Percentiles rank a stretch among this genome's conserved stretches.
phyloP scores from a whole-genome alignment of 306 rosid genomes.

The Gillenia trifoliata region DNA sequence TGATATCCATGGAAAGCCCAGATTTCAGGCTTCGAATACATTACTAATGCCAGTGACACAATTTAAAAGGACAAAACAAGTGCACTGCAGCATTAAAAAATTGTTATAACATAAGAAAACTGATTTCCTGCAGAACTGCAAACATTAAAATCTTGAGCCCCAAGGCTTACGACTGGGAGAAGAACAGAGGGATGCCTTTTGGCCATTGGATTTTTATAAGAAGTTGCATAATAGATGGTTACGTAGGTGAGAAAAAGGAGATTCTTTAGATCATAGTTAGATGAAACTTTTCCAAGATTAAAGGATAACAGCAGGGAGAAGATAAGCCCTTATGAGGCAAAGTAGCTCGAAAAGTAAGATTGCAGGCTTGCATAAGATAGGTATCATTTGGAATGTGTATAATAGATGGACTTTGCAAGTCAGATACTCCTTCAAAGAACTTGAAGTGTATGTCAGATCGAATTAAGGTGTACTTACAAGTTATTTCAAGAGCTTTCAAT shows the following conservation, averaged over 20 bases:
- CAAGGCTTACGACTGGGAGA: neutral
- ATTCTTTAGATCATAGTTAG: neutral
- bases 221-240: neutral
- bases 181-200: neutral
- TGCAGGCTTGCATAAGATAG: neutral
- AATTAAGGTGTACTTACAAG: neutral
- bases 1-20: neutral
- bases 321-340: neutral
- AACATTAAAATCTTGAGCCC: neutral
- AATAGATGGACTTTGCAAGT: neutral
- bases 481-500: neutral
- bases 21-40: neutral
- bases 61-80: neutral
- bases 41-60: neutral
- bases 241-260: neutral
- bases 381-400: neutral
- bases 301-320: neutral
- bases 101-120: neutral
- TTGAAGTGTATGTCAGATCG: neutral
- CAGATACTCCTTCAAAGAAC: neutral
- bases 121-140: neutral
- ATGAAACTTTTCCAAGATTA: neutral
- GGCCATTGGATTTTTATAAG: neutral
- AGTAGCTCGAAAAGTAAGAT: neutral
- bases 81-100: neutral